phyloP scores from a whole-genome alignment of 2,329 filamentous ascomycete genomes.

The Xylariaceae sp. region DNA sequence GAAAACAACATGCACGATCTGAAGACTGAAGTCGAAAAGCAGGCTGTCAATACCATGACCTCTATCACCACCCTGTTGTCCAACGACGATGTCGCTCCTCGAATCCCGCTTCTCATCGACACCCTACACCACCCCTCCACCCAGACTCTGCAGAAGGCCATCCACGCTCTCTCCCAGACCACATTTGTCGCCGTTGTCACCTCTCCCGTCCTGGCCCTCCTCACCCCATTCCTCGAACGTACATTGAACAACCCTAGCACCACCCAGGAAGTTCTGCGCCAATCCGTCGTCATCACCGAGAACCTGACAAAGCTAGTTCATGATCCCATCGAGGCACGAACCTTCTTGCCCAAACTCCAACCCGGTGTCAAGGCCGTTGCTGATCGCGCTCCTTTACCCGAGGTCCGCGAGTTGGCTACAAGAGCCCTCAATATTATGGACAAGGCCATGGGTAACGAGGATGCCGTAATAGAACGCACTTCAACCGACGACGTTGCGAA shows the following conservation, averaged over 20 bases:
- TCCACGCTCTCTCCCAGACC: conserved; percentile 92
- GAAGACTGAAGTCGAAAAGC: conserved; percentile 83
- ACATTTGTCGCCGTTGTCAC: conserved; percentile 98
- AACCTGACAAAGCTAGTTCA: conserved; percentile 98
- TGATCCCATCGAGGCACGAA: conserved; percentile 86
- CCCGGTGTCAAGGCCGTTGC: conserved; percentile 89
- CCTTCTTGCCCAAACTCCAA: conserved; percentile 90
- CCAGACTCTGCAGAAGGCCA: conserved; percentile 87
- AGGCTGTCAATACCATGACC: conserved; percentile 88
- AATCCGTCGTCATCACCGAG: conserved; percentile 94
- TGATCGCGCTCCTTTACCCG: conserved; percentile 84
- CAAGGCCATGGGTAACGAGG: conserved; percentile 79
- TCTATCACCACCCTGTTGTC: conserved; percentile 84
- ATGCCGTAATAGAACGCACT: conserved; percentile 62
- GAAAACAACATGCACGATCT: conserved; percentile 95
- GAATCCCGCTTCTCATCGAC: conserved; percentile 87
- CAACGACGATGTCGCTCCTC: conserved; percentile 93
- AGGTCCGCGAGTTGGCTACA: conserved; percentile 85
- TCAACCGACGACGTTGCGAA: conserved; percentile 69
- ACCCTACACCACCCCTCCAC: conserved; percentile 92
- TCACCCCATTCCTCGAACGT: conserved; percentile 91
- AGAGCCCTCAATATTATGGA: conserved; percentile 83
- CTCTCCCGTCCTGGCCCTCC: conserved; percentile 86
- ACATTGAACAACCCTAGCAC: conserved; percentile 89
- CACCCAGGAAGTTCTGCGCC: conserved; percentile 87